Base-by-base conservation (phyloP, 2,329 filamentous ascomycete genomes). In the Pseudogymnoascus sp. region DNA sequence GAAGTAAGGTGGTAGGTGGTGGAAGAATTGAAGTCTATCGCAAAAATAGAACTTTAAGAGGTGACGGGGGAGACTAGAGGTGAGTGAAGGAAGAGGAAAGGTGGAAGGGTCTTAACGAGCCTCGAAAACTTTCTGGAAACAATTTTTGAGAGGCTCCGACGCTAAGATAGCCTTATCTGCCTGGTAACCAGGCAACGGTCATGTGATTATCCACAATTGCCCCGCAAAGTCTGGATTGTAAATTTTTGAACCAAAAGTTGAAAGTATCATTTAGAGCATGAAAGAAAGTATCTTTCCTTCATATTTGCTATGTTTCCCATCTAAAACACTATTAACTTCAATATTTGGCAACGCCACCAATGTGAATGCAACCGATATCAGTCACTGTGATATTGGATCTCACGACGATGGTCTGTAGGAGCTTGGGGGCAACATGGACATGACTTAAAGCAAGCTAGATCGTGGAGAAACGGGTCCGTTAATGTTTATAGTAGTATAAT, bases 41-140 rank as follows among this genome's bases (percentile, higher is more conserved):
- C 10, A 36, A 57, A 36, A 57, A 57, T 57, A 57, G 51, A 36
- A 34, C 51, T 57, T 36, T 57, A 21, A 34, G 51, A 57, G 29
- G 29, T 57, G 29, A 57, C n/a, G 51, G 29, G 51, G 51, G 29
- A 57, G 51, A 57, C 16, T 21, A 57, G 51, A 57, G 16, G 51
- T 34, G 29, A 26, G 51, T 16, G 51, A 57, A 57, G 29, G 51
- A 36, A 57, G 51, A 57, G 51, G 51, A 21, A 57, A 36, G 29
- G 8, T 57, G 51, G 51, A 57, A 57, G 51, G 51, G 51, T 57
- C 51, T 57, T 57, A 57, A 57, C 51, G 51, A 57, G 29, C 51
- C 51, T 57, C 51, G 51, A 57, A 57, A 57, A 57, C 51, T 57
- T 57, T 57, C 51, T 57, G 51, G 47, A 26, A 57, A 57, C 51